Conservation (phyloP, 495 filamentous ascomycete species). For the Penicillium paxilli region DNA sequence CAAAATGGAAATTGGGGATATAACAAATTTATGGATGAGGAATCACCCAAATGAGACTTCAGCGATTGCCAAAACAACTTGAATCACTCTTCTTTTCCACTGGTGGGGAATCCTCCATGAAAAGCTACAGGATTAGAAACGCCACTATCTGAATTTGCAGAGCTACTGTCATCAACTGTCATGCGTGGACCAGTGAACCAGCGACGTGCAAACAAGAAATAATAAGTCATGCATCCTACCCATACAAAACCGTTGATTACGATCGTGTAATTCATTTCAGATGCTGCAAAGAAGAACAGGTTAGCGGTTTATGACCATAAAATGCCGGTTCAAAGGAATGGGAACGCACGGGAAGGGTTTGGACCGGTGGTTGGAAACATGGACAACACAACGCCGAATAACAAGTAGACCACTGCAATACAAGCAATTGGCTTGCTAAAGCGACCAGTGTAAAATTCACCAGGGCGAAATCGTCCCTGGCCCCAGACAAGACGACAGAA, state of each 20-base stretch:
- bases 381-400: slow-evolving; percentile 54
- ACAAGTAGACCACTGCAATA: slow-evolving; percentile 52
- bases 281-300: slow-evolving; percentile 27
- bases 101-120: not conserved
- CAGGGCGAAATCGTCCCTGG: slow-evolving; percentile 56
- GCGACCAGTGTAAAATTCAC: slow-evolving; percentile 38
- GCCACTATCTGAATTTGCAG: slow-evolving; percentile 1
- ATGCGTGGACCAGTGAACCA: slow-evolving; percentile 77
- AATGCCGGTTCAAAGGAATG: not conserved
- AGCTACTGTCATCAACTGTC: slow-evolving; percentile 50
- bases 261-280: slow-evolving; percentile 66
- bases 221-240: slow-evolving; percentile 61
- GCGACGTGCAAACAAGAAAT: slow-evolving; percentile 62
- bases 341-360: slow-evolving; percentile 46
- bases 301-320: not conserved
- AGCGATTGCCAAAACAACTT: too few relatives aligned
- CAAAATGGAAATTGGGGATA: not conserved
- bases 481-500: slow-evolving; percentile 64
- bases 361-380: slow-evolving; percentile 63
- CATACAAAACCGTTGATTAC: slow-evolving; percentile 66
- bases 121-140: not conserved
- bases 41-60: too few relatives aligned
- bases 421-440: slow-evolving; percentile 55
- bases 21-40: too few relatives aligned
- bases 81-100: not conserved